Conservation (phyloP, 2,329 filamentous ascomycete species). For the Aspergillus tamarii region DNA sequence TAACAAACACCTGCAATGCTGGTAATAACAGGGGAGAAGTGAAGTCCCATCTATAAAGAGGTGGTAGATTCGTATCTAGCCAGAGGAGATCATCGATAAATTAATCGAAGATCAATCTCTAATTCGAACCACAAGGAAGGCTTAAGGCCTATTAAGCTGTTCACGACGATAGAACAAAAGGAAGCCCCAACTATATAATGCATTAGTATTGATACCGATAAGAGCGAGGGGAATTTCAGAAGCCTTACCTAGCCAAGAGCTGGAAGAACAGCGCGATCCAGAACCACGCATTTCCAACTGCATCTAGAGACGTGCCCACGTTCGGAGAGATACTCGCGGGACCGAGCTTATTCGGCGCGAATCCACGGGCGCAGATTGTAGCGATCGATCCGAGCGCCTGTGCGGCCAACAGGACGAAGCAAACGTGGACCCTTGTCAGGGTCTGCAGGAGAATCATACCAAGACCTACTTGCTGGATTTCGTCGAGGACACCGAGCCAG, state of each 20-base stretch:
- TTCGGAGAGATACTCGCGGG: slow-evolving; percentile 66
- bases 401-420: slow-evolving; percentile 61
- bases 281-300: slow-evolving; percentile 58
- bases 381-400: slow-evolving; percentile 65
- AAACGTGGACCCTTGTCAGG: slow-evolving; percentile 66
- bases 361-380: slow-evolving; percentile 64
- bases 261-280: slow-evolving; percentile 64
- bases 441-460: slow-evolving; percentile 71
- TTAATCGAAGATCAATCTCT: neutral
- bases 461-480: slow-evolving; percentile 67
- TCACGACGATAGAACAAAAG: slow-evolving; percentile 50
- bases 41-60: neutral
- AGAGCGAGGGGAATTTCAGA: neutral
- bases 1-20: neutral
- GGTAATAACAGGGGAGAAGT: neutral
- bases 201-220: neutral
- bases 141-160: slow-evolving; percentile 50
- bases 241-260: slow-evolving; percentile 59
- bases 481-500: slow-evolving; percentile 68
- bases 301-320: slow-evolving; percentile 53
- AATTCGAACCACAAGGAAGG: neutral
- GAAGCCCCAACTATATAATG: slow-evolving; percentile 38
- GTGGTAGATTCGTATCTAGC: neutral
- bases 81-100: neutral
- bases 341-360: slow-evolving; percentile 63